Evolutionary conservation across 2,329 filamentous ascomycete species (phyloP).

Genomic region (Trichoderma pleuroti): DNA sequence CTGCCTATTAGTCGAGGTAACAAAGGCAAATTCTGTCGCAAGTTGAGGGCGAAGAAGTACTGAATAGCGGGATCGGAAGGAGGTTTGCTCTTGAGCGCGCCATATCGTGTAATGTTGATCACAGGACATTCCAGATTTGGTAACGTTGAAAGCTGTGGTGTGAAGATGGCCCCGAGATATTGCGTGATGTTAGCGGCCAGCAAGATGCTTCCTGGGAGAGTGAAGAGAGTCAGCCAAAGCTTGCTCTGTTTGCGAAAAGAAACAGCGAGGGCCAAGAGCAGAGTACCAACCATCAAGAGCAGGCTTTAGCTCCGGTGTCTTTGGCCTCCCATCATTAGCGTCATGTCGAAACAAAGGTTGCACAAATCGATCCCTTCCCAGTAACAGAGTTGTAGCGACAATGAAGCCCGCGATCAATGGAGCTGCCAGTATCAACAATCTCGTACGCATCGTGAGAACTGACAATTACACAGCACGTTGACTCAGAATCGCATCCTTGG

Average conservation of each 20-base stretch:
- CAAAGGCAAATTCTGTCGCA: conserved; percentile 41
- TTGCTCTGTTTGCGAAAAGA: neutral
- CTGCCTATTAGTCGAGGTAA: conserved; percentile 46
- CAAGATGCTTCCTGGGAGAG: neutral
- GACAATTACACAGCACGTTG: neutral
- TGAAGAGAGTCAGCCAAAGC: neutral
- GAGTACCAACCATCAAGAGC: conserved; percentile 40
- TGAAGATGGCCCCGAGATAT: conserved; percentile 29
- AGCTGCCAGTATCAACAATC: conserved; percentile 8
- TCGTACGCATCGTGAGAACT: conserved; percentile 1
- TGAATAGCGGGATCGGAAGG: conserved; percentile 14
- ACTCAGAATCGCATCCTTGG: neutral
- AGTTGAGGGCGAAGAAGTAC: conserved; percentile 51
- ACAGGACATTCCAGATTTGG: conserved; percentile 27
- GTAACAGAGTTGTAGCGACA: conserved; percentile 12
- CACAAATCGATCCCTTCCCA: neutral
- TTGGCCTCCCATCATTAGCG: neutral
- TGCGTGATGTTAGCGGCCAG: conserved; percentile 16
- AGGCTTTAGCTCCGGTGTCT: neutral
- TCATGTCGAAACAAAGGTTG: neutral
- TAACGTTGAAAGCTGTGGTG: conserved; percentile 21
- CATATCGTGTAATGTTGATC: conserved; percentile 22
- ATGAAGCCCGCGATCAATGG: conserved; percentile 9
- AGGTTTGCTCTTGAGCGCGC: conserved; percentile 20
- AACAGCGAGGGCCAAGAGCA: neutral